Evolutionary conservation across 345 rosid species (phyloP).

Genomic region (Corymbia maculata): DNA sequence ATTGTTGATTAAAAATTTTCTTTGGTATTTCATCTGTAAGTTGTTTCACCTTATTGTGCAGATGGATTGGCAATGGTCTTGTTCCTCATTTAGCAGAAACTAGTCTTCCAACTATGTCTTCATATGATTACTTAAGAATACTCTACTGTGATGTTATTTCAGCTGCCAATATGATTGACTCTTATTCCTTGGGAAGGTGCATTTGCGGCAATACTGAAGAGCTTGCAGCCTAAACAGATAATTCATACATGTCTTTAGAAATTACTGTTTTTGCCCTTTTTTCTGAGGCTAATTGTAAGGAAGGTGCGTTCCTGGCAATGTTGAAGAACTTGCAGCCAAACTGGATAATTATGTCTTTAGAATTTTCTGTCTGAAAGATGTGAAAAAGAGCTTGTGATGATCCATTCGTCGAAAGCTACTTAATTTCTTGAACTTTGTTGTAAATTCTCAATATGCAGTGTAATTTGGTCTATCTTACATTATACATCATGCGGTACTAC

Average conservation of each 20-base stretch:
- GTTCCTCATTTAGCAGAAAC: not conserved
- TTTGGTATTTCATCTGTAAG: not conserved
- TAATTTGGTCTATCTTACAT: not conserved
- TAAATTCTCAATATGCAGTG: not conserved
- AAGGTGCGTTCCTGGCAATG: not conserved
- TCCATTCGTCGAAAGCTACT: not conserved
- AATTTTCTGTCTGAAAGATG: not conserved
- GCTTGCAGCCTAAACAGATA: not conserved
- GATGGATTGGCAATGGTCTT: not conserved
- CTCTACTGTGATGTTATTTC: not conserved
- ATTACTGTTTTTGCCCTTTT: not conserved
- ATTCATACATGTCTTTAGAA: not conserved
- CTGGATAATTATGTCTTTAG: not conserved
- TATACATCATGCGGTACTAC: not conserved
- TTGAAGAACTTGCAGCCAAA: not conserved
- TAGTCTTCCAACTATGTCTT: not conserved
- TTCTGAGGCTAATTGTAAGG: not conserved
- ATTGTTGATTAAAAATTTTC: not conserved
- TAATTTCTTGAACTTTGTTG: not conserved
- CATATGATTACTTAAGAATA: not conserved
- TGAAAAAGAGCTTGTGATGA: not conserved
- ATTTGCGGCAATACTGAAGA: not conserved
- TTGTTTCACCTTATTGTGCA: not conserved
- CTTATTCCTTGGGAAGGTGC: not conserved
- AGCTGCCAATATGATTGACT: not conserved